These are phyloP conservation scores for Gossypioides kirkii DNA, from an alignment of 345 rosid species.

Conservation along the genomic window DNA sequence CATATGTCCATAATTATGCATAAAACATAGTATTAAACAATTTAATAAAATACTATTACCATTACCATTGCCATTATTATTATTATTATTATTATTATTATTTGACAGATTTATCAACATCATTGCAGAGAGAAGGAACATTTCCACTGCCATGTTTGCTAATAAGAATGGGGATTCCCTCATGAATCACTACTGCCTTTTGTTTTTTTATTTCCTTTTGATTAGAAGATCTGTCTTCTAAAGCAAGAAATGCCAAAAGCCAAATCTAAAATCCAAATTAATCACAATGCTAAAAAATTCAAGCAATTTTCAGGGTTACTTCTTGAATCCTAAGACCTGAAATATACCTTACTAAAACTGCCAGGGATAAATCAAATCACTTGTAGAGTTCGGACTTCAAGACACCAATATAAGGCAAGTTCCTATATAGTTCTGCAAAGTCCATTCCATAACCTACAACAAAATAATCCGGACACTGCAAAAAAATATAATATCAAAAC, in stretches of 20 bases:
- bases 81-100: too few species aligned
- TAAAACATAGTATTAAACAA: too few species aligned
- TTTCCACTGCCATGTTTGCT: background rate
- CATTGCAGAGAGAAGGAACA: background rate
- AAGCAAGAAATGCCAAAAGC: background rate
- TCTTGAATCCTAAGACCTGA: background rate
- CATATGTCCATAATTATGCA: too few species aligned
- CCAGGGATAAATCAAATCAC: conserved; percentile 17
- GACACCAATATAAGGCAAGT: conserved; percentile 79
- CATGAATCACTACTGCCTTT: background rate
- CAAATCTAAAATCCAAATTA: background rate
- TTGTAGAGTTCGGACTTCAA: conserved; percentile 68
- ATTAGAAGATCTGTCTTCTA: background rate
- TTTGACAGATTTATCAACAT: background rate
- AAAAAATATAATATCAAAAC: conserved; percentile 13
- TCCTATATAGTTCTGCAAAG: conserved; percentile 79
- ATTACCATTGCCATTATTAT: too few species aligned
- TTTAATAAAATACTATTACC: too few species aligned
- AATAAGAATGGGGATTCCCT: background rate
- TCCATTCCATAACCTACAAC: conserved; percentile 97
- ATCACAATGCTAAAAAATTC: background rate
- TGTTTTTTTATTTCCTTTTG: background rate
- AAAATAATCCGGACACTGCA: conserved; percentile 84
- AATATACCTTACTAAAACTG: background rate
- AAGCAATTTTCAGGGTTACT: background rate